Percentiles rank a stretch among this genome's conserved stretches.
Conservation (phyloP, 805 yeast species). For the Zygotorulaspora sp. region DNA sequence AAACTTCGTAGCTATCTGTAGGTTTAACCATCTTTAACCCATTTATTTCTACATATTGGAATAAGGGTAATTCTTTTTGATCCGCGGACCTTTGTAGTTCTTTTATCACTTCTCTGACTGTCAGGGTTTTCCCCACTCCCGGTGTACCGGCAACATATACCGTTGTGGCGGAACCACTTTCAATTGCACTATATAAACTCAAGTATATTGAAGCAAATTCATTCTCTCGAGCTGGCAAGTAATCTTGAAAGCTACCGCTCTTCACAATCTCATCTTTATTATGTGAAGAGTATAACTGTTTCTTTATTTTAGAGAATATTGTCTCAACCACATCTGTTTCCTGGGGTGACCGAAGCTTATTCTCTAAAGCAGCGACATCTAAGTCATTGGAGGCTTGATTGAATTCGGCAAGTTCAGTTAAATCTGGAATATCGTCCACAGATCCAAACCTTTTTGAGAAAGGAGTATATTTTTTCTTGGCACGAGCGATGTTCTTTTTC, state of each 20-base stretch:
- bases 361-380: conserved; percentile 26
- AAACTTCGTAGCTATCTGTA: conserved; percentile 68
- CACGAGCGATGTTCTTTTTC: conserved; percentile 31
- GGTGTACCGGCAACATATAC: conserved; percentile 95
- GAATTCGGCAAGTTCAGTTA: conserved; percentile 28
- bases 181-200: conserved; percentile 66
- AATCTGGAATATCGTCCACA: conserved; percentile 30
- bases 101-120: conserved; percentile 78
- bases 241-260: conserved; percentile 37
- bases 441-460: conserved; percentile 26
- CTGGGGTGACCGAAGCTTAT: conserved; percentile 38
- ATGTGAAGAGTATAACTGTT: conserved; percentile 40
- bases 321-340: conserved; percentile 36
- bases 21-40: conserved; percentile 84
- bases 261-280: conserved; percentile 40
- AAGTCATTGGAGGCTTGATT: conserved; percentile 22
- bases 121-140: conserved; percentile 96
- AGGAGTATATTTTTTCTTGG: conserved; percentile 31
- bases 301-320: conserved; percentile 33
- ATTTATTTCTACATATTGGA: conserved; percentile 80
- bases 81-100: conserved; percentile 48
- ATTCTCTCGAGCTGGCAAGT: conserved; percentile 80
- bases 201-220: conserved; percentile 70
- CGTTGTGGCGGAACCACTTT: conserved; percentile 71
- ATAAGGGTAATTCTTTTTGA: conserved; percentile 42